Conservation (phyloP, 257 asterid species). For the Solanum virginianum region DNA sequence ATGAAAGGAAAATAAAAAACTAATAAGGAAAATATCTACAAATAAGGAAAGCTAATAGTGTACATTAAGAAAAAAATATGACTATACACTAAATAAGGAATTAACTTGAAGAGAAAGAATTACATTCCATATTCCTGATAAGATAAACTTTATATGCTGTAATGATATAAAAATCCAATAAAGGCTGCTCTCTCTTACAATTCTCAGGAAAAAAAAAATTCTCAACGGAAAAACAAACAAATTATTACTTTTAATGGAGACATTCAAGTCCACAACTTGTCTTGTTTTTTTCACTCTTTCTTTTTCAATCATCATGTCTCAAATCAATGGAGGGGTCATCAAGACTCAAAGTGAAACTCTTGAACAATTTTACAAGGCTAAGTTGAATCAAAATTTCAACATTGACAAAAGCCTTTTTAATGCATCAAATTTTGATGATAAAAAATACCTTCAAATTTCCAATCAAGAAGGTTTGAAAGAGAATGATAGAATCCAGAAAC, state of each 20-base stretch:
- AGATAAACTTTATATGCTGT: too few species aligned
- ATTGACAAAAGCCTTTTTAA: conserved; percentile 33
- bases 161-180: too few species aligned
- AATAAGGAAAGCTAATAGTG: too few species aligned
- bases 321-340: background rate
- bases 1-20: too few species aligned
- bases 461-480: conserved; percentile 36
- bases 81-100: too few species aligned
- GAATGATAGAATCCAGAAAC: conserved; percentile 33
- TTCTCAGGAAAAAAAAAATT: background rate
- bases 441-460: background rate
- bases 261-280: background rate
- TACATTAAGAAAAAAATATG: too few species aligned
- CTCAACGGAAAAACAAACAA: background rate
- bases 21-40: too few species aligned
- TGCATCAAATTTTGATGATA: conserved; percentile 6
- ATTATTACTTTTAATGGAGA: conserved; percentile 1
- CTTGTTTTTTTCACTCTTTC: conserved; percentile 7
- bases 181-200: too few species aligned
- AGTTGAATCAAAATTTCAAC: conserved; percentile 6
- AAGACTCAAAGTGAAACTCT: conserved; percentile 30
- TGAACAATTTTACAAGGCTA: conserved; percentile 7
- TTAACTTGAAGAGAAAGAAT: too few species aligned
- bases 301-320: background rate
- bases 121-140: too few species aligned